Percentiles rank a stretch among this genome's conserved stretches.
Evolutionary conservation across 805 yeast species (phyloP).

Genomic region (Metschnikowia anglica): DNA sequence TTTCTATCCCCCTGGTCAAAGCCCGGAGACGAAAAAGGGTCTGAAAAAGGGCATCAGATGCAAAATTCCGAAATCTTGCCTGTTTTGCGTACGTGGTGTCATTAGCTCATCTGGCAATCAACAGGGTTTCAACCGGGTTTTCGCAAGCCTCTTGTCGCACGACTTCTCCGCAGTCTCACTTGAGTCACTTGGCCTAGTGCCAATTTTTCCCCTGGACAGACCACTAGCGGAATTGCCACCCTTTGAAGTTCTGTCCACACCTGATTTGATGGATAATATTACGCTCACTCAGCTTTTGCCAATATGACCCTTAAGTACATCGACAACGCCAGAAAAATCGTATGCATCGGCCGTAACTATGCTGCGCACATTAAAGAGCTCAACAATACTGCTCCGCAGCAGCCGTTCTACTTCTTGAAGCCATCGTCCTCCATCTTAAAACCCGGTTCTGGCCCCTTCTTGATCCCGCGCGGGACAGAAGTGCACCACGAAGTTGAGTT

Average conservation of each 20-base stretch:
- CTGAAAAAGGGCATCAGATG: no score
- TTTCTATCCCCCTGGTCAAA: no score
- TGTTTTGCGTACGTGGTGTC: no score
- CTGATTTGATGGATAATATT: neutral
- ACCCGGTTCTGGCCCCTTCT: constrained; percentile 66
- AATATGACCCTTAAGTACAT: constrained; percentile 44
- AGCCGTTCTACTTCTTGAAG: constrained; percentile 90
- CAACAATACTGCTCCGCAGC: constrained; percentile 74
- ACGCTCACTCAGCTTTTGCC: neutral
- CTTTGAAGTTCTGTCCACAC: neutral
- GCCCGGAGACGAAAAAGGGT: no score
- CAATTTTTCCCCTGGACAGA: neutral
- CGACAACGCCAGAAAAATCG: constrained; percentile 68
- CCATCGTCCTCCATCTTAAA: constrained; percentile 76
- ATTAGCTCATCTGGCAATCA: no score
- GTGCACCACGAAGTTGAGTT: constrained; percentile 94
- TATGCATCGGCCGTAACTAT: constrained; percentile 95
- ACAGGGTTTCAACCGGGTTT: neutral
- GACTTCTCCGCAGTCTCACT: constrained; percentile 6
- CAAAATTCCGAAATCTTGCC: no score
- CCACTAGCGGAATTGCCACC: neutral
- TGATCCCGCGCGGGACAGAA: constrained; percentile 74
- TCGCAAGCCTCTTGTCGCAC: constrained; percentile 1
- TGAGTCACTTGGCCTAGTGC: constrained; percentile 2
- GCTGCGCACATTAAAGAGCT: constrained; percentile 94